Percentiles rank a stretch among this genome's conserved stretches.
Conservation (phyloP, 495 filamentous ascomycete species). For the Lasiosphaeris hirsuta region DNA sequence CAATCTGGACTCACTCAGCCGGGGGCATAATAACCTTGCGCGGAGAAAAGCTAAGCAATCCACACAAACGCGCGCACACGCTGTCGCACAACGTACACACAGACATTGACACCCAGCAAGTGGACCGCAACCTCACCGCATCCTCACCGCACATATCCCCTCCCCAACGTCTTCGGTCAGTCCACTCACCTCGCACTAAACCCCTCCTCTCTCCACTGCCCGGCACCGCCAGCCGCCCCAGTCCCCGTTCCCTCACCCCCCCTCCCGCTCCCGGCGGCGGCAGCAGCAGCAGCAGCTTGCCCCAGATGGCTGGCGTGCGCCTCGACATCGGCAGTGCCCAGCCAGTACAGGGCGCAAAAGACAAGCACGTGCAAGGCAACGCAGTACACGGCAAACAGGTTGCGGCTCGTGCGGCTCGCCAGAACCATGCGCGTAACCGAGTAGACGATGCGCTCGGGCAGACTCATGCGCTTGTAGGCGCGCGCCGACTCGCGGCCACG, state of each 20-base stretch:
- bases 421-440: conserved; percentile 87
- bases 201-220: conserved; percentile 38
- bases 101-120: background rate
- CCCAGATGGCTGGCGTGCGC: conserved; percentile 34
- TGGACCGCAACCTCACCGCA: background rate
- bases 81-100: background rate
- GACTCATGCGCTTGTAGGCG: conserved; percentile 91
- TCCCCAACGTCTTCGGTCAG: background rate
- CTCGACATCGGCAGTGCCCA: conserved; percentile 55
- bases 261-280: conserved; percentile 13
- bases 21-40: no score
- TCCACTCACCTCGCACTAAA: conserved; percentile 25
- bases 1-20: no score
- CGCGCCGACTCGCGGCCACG: conserved; percentile 84
- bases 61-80: no score
- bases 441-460: conserved; percentile 87
- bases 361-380: conserved; percentile 83
- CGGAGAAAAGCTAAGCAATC: no score
- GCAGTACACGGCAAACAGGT: conserved; percentile 94
- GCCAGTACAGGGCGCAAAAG: conserved; percentile 80
- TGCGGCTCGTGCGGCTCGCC: conserved; percentile 83
- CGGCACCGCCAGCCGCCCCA: conserved; percentile 21
- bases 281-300: conserved; percentile 29
- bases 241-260: conserved; percentile 15
- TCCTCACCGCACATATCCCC: background rate